Evolutionary conservation across 2,329 filamentous ascomycete genomes (phyloP).

Genomic region (Didymella glomerata): DNA sequence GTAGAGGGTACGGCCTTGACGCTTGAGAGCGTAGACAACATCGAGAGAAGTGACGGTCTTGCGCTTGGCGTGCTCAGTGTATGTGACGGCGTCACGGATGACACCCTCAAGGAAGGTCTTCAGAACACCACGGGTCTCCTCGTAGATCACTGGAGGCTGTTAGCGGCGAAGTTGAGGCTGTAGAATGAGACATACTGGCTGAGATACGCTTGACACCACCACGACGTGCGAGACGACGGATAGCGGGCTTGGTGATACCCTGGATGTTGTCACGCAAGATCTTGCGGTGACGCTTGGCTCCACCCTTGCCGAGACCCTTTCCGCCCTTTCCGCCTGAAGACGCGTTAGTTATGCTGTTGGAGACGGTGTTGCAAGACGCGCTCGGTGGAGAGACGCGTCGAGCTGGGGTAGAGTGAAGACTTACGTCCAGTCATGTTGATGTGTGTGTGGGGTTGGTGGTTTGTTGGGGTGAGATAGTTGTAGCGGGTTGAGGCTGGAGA

Average conservation of each 20-base stretch:
- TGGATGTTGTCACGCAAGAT: slow-evolving; percentile 65
- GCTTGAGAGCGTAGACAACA: slow-evolving; percentile 70
- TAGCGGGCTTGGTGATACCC: slow-evolving; percentile 64
- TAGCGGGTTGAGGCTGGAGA: slow-evolving; percentile 27
- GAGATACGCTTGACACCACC: slow-evolving; percentile 64
- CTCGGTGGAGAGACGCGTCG: slow-evolving; percentile 20
- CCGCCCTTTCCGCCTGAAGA: slow-evolving; percentile 62
- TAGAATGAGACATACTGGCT: slow-evolving; percentile 53
- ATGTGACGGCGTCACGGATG: slow-evolving; percentile 79
- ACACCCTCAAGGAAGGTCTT: slow-evolving; percentile 81
- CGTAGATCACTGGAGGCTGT: slow-evolving; percentile 71
- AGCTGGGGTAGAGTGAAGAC: slow-evolving; percentile 26
- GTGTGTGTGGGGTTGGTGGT: slow-evolving; percentile 37
- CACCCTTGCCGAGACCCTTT: slow-evolving; percentile 64
- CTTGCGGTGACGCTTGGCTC: slow-evolving; percentile 64
- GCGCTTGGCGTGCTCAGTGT: slow-evolving; percentile 82
- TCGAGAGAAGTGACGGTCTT: slow-evolving; percentile 78
- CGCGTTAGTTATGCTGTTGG: slow-evolving; percentile 43
- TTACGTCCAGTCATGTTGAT: slow-evolving; percentile 63
- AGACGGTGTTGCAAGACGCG: slow-evolving; percentile 50
- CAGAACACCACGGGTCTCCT: slow-evolving; percentile 78
- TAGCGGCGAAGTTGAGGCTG: slow-evolving; percentile 25
- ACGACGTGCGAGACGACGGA: slow-evolving; percentile 64
- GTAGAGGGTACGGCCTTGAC: slow-evolving; percentile 77
- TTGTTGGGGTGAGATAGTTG: slow-evolving; percentile 27